Percentiles rank a stretch among this genome's conserved stretches.
These are phyloP conservation scores for Phialocephala sp. DNA, from an alignment of 2,329 filamentous ascomycete genomes.

Conservation along the genomic window DNA sequence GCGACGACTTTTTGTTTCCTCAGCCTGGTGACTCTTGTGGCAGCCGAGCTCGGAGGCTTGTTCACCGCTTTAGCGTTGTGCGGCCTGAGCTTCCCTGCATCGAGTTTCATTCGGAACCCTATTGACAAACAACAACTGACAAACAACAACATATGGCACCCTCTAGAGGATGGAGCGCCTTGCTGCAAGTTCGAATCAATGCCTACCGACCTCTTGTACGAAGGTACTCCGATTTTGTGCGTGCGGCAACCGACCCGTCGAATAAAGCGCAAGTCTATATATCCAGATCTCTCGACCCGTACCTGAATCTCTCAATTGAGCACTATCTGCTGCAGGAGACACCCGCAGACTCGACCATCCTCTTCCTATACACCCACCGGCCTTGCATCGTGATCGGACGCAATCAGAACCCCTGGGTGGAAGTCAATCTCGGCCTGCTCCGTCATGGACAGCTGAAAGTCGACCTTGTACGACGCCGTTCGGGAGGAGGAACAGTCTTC, in stretches of 20 bases:
- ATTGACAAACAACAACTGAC: not conserved
- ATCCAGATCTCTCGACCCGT: slow-evolving; percentile 74
- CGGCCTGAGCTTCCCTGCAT: slow-evolving; percentile 4
- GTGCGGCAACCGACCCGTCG: slow-evolving; percentile 44
- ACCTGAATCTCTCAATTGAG: slow-evolving; percentile 92
- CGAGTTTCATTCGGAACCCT: not conserved
- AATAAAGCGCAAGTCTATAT: slow-evolving; percentile 70
- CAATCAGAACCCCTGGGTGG: slow-evolving; percentile 97
- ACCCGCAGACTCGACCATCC: slow-evolving; percentile 72
- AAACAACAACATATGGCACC: slow-evolving; percentile 31
- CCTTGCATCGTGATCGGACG: slow-evolving; percentile 91
- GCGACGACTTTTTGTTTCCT: slow-evolving; percentile 26
- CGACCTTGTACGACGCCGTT: slow-evolving; percentile 79
- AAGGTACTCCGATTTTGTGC: slow-evolving; percentile 29
- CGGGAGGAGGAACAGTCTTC: slow-evolving; percentile 91
- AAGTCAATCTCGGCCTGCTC: slow-evolving; percentile 76
- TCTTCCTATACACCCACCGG: slow-evolving; percentile 87
- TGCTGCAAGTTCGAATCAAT: slow-evolving; percentile 23
- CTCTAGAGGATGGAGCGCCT: slow-evolving; percentile 34
- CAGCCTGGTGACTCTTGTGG: slow-evolving; percentile 34
- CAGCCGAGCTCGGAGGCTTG: slow-evolving; percentile 30
- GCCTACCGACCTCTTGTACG: slow-evolving; percentile 10
- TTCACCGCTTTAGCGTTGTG: slow-evolving; percentile 12
- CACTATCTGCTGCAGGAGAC: slow-evolving; percentile 83
- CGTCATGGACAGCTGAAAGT: slow-evolving; percentile 42